These are phyloP conservation scores for Chlamydomonas asymmetrica DNA, from an alignment of 139 green algal genomes.

Conservation along the genomic window DNA sequence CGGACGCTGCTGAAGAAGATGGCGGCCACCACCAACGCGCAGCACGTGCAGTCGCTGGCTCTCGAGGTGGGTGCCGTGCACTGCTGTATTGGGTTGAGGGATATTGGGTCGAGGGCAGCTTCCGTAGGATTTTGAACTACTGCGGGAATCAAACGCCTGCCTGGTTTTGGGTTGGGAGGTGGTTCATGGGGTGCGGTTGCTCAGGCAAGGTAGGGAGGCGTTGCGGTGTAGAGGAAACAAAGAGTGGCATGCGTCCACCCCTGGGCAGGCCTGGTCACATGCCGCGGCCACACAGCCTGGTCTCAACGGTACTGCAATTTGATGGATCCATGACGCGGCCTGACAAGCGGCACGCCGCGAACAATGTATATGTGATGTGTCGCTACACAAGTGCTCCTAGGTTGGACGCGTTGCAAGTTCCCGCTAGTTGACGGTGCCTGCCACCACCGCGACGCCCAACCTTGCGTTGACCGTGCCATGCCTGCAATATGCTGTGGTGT, in stretches of 20 bases:
- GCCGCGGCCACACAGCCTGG: no score
- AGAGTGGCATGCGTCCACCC: no score
- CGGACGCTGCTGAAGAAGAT: conserved; percentile 47
- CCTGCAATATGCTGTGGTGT: no score
- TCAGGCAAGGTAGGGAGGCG: no score
- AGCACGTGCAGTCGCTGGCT: conserved; percentile 29
- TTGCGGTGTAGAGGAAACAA: no score
- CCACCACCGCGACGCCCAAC: no score
- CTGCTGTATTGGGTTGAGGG: neutral
- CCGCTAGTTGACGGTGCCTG: no score
- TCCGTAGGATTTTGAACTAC: neutral
- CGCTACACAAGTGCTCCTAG: no score
- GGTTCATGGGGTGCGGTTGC: no score
- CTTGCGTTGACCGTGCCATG: no score
- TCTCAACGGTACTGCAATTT: neutral
- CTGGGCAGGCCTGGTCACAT: no score
- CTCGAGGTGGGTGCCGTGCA: conserved; percentile 16
- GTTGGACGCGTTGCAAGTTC: no score
- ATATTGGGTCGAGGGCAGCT: neutral
- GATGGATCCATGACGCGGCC: neutral
- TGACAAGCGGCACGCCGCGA: neutral
- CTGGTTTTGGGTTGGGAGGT: neutral
- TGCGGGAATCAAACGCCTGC: neutral
- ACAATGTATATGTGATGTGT: neutral
- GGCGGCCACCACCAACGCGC: conserved; percentile 18